A percentile compares a stretch with the other conserved stretches of the same genome.
These are phyloP conservation scores for Calonectria pteridis DNA, from an alignment of 2,329 filamentous ascomycete species.

Conservation along the genomic window DNA sequence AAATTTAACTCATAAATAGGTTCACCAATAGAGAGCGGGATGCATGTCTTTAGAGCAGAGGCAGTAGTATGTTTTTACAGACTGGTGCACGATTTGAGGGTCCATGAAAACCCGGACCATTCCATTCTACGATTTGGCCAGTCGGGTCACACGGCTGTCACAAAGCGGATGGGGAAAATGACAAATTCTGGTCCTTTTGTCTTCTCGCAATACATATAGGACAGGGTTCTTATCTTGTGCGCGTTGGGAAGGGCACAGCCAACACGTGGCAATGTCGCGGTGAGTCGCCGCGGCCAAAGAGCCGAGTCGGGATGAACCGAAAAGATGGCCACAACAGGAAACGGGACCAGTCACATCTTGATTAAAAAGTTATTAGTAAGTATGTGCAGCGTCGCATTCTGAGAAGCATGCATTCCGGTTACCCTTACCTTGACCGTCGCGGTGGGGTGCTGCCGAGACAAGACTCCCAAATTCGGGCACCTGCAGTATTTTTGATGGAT, in stretches of 20 bases:
- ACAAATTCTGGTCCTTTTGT: not conserved
- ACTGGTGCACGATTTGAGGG: not conserved
- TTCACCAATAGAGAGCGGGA: not conserved
- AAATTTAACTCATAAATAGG: not conserved
- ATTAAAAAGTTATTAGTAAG: not conserved
- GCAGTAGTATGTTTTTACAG: not conserved
- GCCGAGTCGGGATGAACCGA: constrained; percentile 2
- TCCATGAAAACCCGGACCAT: not conserved
- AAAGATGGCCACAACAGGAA: not conserved
- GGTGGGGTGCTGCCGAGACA: not conserved
- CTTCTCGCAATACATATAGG: not conserved
- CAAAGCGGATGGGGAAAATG: not conserved
- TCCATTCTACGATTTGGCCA: not conserved
- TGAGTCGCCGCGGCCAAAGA: not conserved
- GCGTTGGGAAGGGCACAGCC: not conserved
- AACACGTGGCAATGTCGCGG: not conserved
- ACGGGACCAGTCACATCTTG: not conserved
- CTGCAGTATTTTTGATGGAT: not conserved
- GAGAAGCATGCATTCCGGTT: not conserved
- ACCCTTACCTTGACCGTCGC: not conserved
- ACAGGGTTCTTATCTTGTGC: not conserved
- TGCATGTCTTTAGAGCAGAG: not conserved
- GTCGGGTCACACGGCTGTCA: not conserved
- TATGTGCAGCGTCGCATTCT: not conserved
- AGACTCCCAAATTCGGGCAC: not conserved